Percentiles rank a stretch among this genome's conserved stretches.
phyloP scores from a whole-genome alignment of 2,329 filamentous ascomycete species.

The Aspergillus transmontanensis region DNA sequence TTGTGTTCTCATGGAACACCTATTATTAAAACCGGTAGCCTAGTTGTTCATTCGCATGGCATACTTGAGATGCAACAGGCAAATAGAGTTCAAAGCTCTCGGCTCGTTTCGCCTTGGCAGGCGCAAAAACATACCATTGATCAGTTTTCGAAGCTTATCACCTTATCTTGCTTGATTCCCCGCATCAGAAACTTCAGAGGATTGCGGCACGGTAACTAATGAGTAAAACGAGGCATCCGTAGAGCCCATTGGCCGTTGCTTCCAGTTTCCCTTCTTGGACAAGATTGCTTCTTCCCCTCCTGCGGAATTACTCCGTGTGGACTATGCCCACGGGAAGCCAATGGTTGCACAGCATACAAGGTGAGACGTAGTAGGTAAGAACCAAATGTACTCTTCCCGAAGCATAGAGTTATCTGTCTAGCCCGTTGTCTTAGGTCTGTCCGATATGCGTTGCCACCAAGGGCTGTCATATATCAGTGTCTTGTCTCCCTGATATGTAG shows the following conservation, averaged over 20 bases:
- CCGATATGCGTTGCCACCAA: not conserved
- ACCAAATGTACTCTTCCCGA: not conserved
- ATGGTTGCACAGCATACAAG: not conserved
- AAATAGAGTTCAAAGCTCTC: not conserved
- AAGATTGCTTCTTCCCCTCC: not conserved
- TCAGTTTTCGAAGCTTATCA: not conserved
- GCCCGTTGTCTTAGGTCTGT: not conserved
- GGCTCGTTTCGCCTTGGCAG: not conserved
- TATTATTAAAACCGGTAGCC: not conserved
- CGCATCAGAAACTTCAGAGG: not conserved
- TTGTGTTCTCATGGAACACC: too few species aligned
- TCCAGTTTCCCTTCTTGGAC: not conserved
- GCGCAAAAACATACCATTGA: not conserved
- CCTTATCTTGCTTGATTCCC: not conserved
- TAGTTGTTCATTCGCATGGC: not conserved
- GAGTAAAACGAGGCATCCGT: too few species aligned
- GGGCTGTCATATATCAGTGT: not conserved
- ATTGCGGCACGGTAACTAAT: too few species aligned
- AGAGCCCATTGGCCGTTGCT: not conserved
- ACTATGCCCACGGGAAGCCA: not conserved
- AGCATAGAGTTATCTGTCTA: not conserved
- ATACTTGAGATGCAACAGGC: not conserved
- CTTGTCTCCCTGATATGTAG: not conserved
- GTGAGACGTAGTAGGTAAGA: not conserved
- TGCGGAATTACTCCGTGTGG: not conserved